phyloP scores from a whole-genome alignment of 2,329 filamentous ascomycete species.

The Monosporascus sp. region DNA sequence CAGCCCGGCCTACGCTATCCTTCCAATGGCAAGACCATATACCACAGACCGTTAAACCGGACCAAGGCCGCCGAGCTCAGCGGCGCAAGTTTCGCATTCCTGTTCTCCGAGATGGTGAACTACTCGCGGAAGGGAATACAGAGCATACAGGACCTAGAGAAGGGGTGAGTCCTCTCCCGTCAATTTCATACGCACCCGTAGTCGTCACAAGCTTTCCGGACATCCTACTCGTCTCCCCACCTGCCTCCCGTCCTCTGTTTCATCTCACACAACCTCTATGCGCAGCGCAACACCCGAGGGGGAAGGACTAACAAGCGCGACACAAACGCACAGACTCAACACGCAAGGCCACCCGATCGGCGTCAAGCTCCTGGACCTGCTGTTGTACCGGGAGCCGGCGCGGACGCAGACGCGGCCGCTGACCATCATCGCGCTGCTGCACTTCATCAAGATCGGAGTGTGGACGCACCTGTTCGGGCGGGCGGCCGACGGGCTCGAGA shows the following conservation, averaged over 20 bases:
- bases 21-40: constrained; percentile 94
- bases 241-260: not conserved
- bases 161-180: constrained; percentile 52
- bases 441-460: constrained; percentile 88
- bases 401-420: constrained; percentile 72
- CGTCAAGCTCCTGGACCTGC: constrained; percentile 88
- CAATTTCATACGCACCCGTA: no score
- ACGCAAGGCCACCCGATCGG: constrained; percentile 90
- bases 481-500: constrained; percentile 88
- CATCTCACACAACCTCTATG: not conserved
- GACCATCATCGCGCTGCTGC: constrained; percentile 83
- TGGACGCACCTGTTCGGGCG: constrained; percentile 91
- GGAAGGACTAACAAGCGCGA: not conserved
- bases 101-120: constrained; percentile 94
- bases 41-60: constrained; percentile 90
- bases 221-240: no score
- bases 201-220: no score
- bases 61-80: constrained; percentile 84
- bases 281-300: not conserved
- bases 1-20: constrained; percentile 74
- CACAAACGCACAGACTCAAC: constrained; percentile 64
- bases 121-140: constrained; percentile 90
- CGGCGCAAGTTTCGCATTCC: constrained; percentile 88
- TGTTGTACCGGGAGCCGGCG: constrained; percentile 75
- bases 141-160: constrained; percentile 89